Conservation (phyloP, 2,329 filamentous ascomycete genomes). For the Botrytis elliptica region DNA sequence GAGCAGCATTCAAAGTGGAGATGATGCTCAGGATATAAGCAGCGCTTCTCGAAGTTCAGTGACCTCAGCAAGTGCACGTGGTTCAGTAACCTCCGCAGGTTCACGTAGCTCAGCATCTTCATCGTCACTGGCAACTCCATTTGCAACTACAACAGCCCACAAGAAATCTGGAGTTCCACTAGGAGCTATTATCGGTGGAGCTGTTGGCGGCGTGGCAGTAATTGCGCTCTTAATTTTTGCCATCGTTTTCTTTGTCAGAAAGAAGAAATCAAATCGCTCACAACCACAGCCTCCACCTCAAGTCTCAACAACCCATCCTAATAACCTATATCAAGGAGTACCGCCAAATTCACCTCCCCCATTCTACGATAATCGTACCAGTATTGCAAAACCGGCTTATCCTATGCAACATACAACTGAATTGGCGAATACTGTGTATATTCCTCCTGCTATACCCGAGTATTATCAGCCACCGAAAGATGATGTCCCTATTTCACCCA, state of each 20-base stretch:
- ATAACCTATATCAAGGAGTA: not conserved
- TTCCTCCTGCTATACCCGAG: not conserved
- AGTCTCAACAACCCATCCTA: not conserved
- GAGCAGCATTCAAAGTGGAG: not conserved
- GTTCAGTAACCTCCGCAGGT: not conserved
- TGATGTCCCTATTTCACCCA: not conserved
- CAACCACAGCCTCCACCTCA: not conserved
- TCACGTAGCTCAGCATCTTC: constrained; percentile 3
- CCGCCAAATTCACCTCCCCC: not conserved
- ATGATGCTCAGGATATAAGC: not conserved
- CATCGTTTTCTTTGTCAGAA: constrained; percentile 5
- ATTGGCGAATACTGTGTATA: constrained; percentile 7
- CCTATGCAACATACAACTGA: not conserved
- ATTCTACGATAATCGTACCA: not conserved
- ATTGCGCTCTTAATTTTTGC: not conserved
- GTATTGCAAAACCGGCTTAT: not conserved
- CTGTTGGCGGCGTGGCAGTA: not conserved
- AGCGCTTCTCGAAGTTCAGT: not conserved
- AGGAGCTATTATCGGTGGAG: constrained; percentile 9
- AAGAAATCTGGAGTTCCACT: constrained; percentile 8
- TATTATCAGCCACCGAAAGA: not conserved
- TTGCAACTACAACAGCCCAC: not conserved
- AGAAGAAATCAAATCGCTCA: not conserved
- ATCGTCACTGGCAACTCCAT: not conserved
- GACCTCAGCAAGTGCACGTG: not conserved